Evolutionary conservation across 2,329 filamentous ascomycete genomes (phyloP).

Genomic region (Rhynchosporium agropyri): DNA sequence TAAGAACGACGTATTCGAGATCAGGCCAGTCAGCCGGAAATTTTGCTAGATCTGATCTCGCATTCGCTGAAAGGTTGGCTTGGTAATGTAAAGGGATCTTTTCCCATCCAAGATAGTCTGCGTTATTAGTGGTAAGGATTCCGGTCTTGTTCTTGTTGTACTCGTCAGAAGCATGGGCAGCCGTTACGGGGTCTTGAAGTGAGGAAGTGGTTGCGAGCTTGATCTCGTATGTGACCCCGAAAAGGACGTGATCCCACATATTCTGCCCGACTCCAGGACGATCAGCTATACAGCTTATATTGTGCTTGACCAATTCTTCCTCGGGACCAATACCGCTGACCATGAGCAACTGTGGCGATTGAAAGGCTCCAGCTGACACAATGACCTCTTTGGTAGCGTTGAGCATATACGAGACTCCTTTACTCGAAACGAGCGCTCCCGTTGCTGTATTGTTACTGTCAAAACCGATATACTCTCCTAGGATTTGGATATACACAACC

Average conservation of each 20-base stretch:
- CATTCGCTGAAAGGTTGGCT: slow-evolving; percentile 42
- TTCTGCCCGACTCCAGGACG: slow-evolving; percentile 55
- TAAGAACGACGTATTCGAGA: slow-evolving; percentile 43
- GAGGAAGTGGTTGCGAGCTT: slow-evolving; percentile 36
- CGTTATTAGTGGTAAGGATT: slow-evolving; percentile 2
- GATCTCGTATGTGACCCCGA: slow-evolving; percentile 37
- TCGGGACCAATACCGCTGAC: slow-evolving; percentile 44
- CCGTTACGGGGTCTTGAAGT: background rate
- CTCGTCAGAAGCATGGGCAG: no score
- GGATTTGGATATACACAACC: slow-evolving; percentile 27
- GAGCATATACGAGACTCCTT: slow-evolving; percentile 41
- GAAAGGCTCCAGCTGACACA: slow-evolving; percentile 48
- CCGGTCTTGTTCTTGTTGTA: no score
- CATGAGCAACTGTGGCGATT: slow-evolving; percentile 51
- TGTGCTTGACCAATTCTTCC: slow-evolving; percentile 48
- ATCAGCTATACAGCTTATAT: slow-evolving; percentile 42
- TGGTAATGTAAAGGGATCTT: slow-evolving; percentile 29
- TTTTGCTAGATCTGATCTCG: slow-evolving; percentile 43
- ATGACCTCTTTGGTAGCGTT: slow-evolving; percentile 40
- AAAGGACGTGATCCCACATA: slow-evolving; percentile 46
- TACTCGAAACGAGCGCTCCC: slow-evolving; percentile 42
- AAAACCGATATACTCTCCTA: slow-evolving; percentile 29
- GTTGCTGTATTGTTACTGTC: slow-evolving; percentile 23
- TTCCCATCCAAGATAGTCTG: slow-evolving; percentile 46
- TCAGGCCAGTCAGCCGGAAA: slow-evolving; percentile 40